Conservation (phyloP, 1,284 basidiomycete species). For the Quambalaria eucalypti region DNA sequence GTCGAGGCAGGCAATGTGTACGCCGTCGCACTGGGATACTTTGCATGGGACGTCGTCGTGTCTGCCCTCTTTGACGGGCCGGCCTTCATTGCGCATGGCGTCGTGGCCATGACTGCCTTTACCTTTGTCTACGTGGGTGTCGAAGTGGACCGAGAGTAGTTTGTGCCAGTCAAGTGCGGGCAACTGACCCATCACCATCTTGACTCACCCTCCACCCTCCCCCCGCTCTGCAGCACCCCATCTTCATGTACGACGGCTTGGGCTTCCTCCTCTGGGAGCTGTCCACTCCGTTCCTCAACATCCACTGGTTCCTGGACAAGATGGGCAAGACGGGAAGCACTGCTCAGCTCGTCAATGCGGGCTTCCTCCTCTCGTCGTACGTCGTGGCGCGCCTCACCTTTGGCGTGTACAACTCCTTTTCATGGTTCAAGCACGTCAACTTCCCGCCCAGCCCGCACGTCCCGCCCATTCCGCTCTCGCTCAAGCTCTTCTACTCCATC, state of each 20-base stretch:
- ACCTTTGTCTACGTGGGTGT: constrained; percentile 28
- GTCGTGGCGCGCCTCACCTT: constrained; percentile 42
- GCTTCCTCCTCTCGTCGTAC: constrained; percentile 41
- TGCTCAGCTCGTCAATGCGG: constrained; percentile 46
- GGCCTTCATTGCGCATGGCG: constrained; percentile 47
- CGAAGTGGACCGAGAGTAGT: not conserved
- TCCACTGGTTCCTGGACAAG: constrained; percentile 50
- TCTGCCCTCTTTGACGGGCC: constrained; percentile 42
- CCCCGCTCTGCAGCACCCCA: constrained; percentile 23
- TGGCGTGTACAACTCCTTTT: constrained; percentile 44
- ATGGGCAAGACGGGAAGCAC: constrained; percentile 44
- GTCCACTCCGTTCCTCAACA: constrained; percentile 48
- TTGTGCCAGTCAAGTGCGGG: not conserved
- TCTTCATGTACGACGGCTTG: constrained; percentile 47
- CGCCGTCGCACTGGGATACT: constrained; percentile 40
- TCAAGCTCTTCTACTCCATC: constrained; percentile 25
- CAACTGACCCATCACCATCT: not conserved
- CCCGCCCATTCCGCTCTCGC: constrained; percentile 13
- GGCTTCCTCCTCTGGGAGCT: constrained; percentile 47
- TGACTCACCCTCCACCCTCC: not conserved
- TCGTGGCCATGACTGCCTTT: constrained; percentile 40
- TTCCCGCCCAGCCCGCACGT: constrained; percentile 26
- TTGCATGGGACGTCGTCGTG: constrained; percentile 43
- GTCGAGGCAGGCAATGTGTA: constrained; percentile 30
- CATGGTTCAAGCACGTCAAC: constrained; percentile 32